A percentile compares a stretch with the other conserved stretches of the same genome.
Evolutionary conservation across 2,329 filamentous ascomycete species (phyloP).

Genomic region (Epichloe uncinata): DNA sequence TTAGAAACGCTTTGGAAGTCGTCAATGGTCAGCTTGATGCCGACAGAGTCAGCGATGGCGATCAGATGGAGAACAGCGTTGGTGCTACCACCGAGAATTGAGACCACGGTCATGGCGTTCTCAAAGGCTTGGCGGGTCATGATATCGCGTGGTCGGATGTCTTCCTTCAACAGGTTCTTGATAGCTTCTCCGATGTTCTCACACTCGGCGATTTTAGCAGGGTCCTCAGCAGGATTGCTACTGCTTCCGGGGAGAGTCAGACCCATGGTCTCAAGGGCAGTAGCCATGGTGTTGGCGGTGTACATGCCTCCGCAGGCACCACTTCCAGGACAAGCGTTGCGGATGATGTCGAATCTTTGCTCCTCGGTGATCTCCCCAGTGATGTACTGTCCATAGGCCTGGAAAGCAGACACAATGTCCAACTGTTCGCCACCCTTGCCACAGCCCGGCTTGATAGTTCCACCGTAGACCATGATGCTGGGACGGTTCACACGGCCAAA

Average conservation of each 20-base stretch:
- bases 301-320: conserved; percentile 81
- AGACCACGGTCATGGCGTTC: conserved; percentile 73
- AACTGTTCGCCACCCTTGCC: conserved; percentile 62
- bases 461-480: conserved; percentile 95
- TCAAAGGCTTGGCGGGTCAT: conserved; percentile 71
- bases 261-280: conserved; percentile 80
- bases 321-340: conserved; percentile 57
- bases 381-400: conserved; percentile 92
- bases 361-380: conserved; percentile 83
- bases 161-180: conserved; percentile 59
- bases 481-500: conserved; percentile 93
- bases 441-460: conserved; percentile 85
- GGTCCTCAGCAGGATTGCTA: conserved; percentile 63
- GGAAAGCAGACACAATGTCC: conserved; percentile 95
- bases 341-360: conserved; percentile 86
- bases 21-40: conserved; percentile 70
- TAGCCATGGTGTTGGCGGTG: conserved; percentile 89
- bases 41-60: conserved; percentile 70
- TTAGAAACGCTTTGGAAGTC: conserved; percentile 78
- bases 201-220: conserved; percentile 61
- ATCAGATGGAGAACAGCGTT: conserved; percentile 79
- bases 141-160: conserved; percentile 66
- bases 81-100: conserved; percentile 71
- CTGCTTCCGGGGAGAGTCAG: conserved; percentile 76
- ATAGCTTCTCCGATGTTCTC: conserved; percentile 58